Base-by-base conservation (phyloP, 805 yeast species). In the Saccharomycopsis fodiens region DNA sequence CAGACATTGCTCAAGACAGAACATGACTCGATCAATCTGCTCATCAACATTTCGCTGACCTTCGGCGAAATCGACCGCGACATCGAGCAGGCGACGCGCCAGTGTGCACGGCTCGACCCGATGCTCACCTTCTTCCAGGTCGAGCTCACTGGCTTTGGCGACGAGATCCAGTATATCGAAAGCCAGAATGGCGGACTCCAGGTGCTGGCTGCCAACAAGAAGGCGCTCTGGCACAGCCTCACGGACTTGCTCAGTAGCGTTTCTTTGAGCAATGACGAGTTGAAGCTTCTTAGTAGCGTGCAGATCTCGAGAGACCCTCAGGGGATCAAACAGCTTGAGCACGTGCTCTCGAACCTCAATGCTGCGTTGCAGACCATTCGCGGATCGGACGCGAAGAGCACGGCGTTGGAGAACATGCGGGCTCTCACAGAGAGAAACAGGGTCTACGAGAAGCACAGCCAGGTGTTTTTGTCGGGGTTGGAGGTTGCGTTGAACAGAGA, bases 171-270 rank as follows among this genome's bases (percentile, higher is more conserved):
- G 39, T 74, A 72, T 42, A 78, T 88, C 35, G 95, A 87, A 57
- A 68, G 70, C 30, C 84, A 82, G 57, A 79, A 89, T 2, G 78
- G 82, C 55, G 95, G 95, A 41, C 62, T 87, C 15, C 96, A 89
- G 62, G 82, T 89, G 4, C 81, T 80, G 54, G 77, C 91, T 3
- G 79, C 85, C 37, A 89, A 89, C 63, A 85, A 84, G 60, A 85
- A 85, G 55, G 59, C 72, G n/a, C 66, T 88, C 20, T 82, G 79
- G 70, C 76, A 73, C 39, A 88, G 85, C 50, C 69, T 88, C 45
- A 74, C 75, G 34, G 76, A 72, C n/a, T 69, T 88, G 39, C 63
- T 88, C 50, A 73, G 74, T 41, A 82, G 85, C n/a, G 83, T 85
- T 6, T 75, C 80, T 46, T 68, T 87, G 22, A 79, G 79, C 51